Evolutionary conservation across 148 eudicot genomes (phyloP).

Genomic region (Amaranthus palmeri): DNA sequence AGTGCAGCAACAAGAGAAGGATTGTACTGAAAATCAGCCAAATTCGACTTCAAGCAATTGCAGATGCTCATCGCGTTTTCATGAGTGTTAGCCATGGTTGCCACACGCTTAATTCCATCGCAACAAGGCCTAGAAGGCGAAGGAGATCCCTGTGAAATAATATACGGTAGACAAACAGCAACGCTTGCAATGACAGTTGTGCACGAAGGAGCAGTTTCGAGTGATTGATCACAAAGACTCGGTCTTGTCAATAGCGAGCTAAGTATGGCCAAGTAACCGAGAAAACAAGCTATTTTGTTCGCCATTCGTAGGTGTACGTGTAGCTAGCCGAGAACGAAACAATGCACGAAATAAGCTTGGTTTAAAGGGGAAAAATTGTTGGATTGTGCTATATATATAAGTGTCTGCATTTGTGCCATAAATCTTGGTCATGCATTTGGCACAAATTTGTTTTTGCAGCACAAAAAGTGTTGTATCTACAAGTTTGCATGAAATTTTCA

Average conservation of each 20-base stretch:
- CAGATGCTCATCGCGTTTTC: conserved; percentile 24
- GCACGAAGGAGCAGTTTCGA: conserved; percentile 12
- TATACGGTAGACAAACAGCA: conserved; percentile 23
- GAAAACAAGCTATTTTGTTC: conserved; percentile 9
- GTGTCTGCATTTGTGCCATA: neutral
- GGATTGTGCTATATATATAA: conserved; percentile 1
- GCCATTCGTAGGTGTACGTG: neutral
- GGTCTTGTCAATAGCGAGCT: conserved; percentile 7
- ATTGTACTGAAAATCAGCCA: conserved; percentile 15
- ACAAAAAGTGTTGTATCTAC: neutral
- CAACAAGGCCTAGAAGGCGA: conserved; percentile 31
- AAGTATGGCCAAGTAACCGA: conserved; percentile 10
- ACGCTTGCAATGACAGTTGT: conserved; percentile 3
- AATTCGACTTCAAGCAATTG: conserved; percentile 23
- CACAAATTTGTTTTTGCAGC: neutral
- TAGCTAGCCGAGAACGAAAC: neutral
- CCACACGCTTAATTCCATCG: conserved; percentile 20
- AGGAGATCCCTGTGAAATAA: conserved; percentile 1
- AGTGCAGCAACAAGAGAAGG: conserved; percentile 14
- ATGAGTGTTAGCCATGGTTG: conserved; percentile 15
- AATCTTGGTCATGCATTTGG: conserved; percentile 17
- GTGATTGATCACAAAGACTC: neutral
- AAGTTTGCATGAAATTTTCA: neutral
- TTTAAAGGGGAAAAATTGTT: neutral
- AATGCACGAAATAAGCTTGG: neutral